These are phyloP conservation scores for Phialophora chinensis DNA, from an alignment of 2,329 filamentous ascomycete genomes.

Conservation along the genomic window DNA sequence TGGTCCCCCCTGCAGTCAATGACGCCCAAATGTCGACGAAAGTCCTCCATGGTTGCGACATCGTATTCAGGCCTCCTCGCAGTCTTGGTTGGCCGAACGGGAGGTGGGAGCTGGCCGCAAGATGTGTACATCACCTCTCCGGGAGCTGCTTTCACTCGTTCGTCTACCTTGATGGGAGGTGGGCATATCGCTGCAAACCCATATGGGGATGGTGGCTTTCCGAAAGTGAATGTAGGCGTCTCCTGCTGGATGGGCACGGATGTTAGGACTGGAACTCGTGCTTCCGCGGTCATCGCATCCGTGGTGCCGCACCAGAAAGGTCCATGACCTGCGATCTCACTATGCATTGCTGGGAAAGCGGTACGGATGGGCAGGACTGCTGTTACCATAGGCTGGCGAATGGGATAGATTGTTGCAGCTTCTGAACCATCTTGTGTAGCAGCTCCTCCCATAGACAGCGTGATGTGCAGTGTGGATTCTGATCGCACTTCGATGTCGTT, in stretches of 20 bases:
- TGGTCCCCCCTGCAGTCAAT: neutral
- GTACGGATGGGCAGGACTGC: neutral
- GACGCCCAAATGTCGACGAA: constrained; percentile 6
- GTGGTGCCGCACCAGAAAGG: neutral
- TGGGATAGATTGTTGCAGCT: neutral
- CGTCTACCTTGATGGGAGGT: neutral
- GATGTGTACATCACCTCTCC: neutral
- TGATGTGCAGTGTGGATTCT: constrained; percentile 21
- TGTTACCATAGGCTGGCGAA: neutral
- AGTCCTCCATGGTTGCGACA: constrained; percentile 7
- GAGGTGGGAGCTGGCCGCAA: neutral
- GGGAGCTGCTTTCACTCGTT: neutral
- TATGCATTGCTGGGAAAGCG: neutral
- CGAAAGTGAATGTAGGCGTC: constrained; percentile 18
- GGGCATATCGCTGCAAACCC: neutral
- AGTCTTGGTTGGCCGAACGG: neutral
- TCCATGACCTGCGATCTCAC: neutral
- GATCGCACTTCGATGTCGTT: constrained; percentile 18
- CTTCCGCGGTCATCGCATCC: neutral
- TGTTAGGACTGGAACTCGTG: neutral
- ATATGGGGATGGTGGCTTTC: neutral
- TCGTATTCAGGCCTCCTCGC: neutral
- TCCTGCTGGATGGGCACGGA: neutral
- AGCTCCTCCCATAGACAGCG: constrained; percentile 9
- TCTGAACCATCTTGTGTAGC: neutral